These are phyloP conservation scores for Cladosporium sp. DNA, from an alignment of 2,329 filamentous ascomycete genomes.

Conservation along the genomic window DNA sequence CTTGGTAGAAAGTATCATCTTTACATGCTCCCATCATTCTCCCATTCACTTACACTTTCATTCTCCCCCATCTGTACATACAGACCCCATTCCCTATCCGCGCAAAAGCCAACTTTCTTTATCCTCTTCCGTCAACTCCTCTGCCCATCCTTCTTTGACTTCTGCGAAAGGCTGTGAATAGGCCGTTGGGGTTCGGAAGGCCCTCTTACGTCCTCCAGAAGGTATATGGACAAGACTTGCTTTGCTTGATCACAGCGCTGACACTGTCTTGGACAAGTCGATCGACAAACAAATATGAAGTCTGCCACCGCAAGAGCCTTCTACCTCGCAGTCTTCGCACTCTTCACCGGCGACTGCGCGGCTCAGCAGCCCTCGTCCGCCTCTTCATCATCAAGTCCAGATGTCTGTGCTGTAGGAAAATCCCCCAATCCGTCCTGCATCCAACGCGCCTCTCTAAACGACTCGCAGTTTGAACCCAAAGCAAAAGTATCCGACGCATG, in stretches of 20 bases:
- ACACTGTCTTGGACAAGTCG: not conserved
- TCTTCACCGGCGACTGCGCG: conserved; percentile 46
- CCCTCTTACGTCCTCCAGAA: conserved; percentile 13
- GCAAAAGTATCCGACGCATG: conserved; percentile 91
- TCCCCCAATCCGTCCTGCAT: conserved; percentile 23
- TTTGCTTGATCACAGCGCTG: not conserved
- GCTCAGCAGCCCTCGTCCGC: conserved; percentile 33
- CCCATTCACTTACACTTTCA: too few relatives aligned
- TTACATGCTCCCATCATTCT: too few relatives aligned
- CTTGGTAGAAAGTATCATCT: too few relatives aligned
- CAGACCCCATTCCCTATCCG: not conserved
- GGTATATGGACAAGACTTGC: not conserved
- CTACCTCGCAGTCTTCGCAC: conserved; percentile 58
- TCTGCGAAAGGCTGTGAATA: conserved; percentile 7
- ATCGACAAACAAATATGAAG: conserved; percentile 7
- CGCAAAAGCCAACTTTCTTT: not conserved
- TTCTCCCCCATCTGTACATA: not conserved
- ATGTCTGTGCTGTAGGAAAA: conserved; percentile 52
- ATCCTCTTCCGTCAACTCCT: not conserved
- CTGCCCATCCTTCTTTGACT: not conserved
- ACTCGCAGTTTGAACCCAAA: conserved; percentile 72
- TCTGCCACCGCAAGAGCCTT: conserved; percentile 34
- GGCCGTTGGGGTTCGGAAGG: conserved; percentile 16
- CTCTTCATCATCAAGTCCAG: conserved; percentile 28
- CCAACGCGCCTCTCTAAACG: conserved; percentile 32